Conservation (phyloP, 495 filamentous ascomycete species). For the Penicillium cataractarum region DNA sequence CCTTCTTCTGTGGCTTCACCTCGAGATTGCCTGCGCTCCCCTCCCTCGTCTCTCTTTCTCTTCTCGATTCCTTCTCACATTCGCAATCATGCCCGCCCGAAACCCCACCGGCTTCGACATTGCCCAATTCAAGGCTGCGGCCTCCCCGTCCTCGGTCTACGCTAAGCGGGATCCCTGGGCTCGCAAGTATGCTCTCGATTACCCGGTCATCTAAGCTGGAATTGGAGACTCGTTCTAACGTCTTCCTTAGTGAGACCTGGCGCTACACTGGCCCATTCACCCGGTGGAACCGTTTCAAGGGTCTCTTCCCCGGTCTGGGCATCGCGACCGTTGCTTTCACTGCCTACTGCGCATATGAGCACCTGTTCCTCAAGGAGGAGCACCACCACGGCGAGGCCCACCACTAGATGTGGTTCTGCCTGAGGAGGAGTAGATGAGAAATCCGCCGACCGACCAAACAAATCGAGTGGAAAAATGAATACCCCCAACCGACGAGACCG, state of each 20-base stretch:
- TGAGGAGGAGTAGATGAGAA: conserved; percentile 14
- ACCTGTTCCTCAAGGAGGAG: conserved; percentile 79
- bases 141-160: conserved; percentile 58
- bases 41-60: conserved; percentile 16
- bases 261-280: conserved; percentile 89
- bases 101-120: conserved; percentile 88
- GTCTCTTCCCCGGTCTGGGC: conserved; percentile 84
- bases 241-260: conserved; percentile 78
- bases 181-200: conserved; percentile 57
- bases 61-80: conserved; percentile 12
- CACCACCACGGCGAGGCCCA: conserved; percentile 61
- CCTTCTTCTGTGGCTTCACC: conserved; percentile 20
- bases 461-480: conserved; percentile 33
- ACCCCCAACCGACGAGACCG: conserved; percentile 30
- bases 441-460: conserved; percentile 17
- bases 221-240: conserved; percentile 20
- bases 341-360: conserved; percentile 85
- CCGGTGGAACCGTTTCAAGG: conserved; percentile 83
- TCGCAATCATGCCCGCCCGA: conserved; percentile 51
- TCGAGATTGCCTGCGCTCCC: conserved; percentile 12
- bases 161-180: conserved; percentile 85
- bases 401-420: conserved; percentile 35
- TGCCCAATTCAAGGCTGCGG: conserved; percentile 68
- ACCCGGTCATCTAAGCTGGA: neutral
- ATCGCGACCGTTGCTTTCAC: conserved; percentile 90